These are phyloP conservation scores for Boechera divaricarpa DNA, from an alignment of 345 rosid species.

Conservation along the genomic window DNA sequence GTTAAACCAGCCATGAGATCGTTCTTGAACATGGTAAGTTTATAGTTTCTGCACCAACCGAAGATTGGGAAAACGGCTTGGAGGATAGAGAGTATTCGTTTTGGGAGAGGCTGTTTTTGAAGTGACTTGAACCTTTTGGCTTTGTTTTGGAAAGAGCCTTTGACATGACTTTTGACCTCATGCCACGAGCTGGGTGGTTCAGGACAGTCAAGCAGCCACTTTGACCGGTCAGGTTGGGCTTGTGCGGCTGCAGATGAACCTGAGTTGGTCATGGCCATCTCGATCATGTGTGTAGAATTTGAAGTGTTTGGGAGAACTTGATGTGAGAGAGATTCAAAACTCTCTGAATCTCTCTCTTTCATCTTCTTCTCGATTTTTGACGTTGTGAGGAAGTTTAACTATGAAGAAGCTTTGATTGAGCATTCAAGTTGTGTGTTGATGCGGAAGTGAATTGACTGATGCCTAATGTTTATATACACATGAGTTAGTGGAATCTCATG, in stretches of 20 bases:
- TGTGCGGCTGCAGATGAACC: conserved; percentile 42
- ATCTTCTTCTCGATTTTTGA: conserved; percentile 22
- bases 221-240: conserved; percentile 48
- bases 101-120: conserved; percentile 45
- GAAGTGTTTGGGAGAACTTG: conserved; percentile 96
- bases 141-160: conserved; percentile 44
- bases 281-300: conserved; percentile 49
- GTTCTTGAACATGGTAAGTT: conserved; percentile 61
- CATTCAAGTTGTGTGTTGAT: conserved; percentile 48
- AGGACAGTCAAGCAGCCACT: conserved; percentile 75
- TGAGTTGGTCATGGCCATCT: conserved; percentile 52
- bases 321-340: conserved; percentile 44
- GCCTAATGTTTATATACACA: conserved; percentile 41
- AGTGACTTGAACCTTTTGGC: conserved; percentile 47
- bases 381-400: conserved; percentile 17
- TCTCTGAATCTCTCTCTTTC: conserved; percentile 46
- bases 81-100: conserved; percentile 46
- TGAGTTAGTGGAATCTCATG: conserved; percentile 45
- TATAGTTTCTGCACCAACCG: conserved; percentile 67
- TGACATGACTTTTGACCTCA: conserved; percentile 52
- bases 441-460: conserved; percentile 41
- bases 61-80: conserved; percentile 69
- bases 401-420: conserved; percentile 37
- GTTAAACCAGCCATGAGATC: conserved; percentile 90
- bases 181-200: conserved; percentile 69